These are phyloP conservation scores for Periconia sp. DNA, from an alignment of 2,329 filamentous ascomycete genomes.

Conservation along the genomic window DNA sequence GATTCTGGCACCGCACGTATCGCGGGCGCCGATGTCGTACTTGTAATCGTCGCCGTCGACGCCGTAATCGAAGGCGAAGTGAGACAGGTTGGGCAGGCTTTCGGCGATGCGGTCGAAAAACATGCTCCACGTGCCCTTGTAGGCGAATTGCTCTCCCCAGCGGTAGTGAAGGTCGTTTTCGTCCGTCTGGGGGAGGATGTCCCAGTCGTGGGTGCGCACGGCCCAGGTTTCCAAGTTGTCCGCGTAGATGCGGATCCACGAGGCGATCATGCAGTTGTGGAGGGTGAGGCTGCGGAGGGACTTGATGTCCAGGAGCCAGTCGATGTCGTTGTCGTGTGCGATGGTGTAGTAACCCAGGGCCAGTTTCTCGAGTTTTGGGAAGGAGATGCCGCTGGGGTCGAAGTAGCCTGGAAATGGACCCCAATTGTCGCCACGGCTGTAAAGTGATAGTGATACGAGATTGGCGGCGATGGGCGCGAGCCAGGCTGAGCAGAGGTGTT, in stretches of 20 bases:
- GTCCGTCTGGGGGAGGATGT: no score
- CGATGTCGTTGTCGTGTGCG: constrained; percentile 10
- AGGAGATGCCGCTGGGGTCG: constrained; percentile 6
- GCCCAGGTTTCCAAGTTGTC: constrained; percentile 3
- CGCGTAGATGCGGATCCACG: constrained; percentile 1
- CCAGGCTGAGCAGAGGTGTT: constrained; percentile 6
- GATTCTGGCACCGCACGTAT: no score
- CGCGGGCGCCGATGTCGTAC: no score
- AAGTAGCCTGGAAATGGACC: constrained; percentile 13
- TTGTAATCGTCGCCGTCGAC: no score
- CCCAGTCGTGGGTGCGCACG: not conserved
- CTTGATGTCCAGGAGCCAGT: constrained; percentile 9
- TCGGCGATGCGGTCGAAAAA: no score
- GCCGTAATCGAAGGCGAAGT: no score
- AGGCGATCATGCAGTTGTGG: constrained; percentile 12
- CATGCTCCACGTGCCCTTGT: no score
- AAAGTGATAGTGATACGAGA: constrained; percentile 7
- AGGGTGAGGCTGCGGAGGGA: constrained; percentile 8
- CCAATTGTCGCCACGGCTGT: constrained; percentile 6
- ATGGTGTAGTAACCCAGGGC: constrained; percentile 12
- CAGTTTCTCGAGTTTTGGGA: constrained; percentile 10
- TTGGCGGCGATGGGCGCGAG: constrained; percentile 8
- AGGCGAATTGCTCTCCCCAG: no score
- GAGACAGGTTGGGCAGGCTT: no score
- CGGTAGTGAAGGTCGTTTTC: no score